A percentile compares a stretch with the other conserved stretches of the same genome.
Conservation (phyloP, 1,284 basidiomycete genomes). For the Ustilago sp. region DNA sequence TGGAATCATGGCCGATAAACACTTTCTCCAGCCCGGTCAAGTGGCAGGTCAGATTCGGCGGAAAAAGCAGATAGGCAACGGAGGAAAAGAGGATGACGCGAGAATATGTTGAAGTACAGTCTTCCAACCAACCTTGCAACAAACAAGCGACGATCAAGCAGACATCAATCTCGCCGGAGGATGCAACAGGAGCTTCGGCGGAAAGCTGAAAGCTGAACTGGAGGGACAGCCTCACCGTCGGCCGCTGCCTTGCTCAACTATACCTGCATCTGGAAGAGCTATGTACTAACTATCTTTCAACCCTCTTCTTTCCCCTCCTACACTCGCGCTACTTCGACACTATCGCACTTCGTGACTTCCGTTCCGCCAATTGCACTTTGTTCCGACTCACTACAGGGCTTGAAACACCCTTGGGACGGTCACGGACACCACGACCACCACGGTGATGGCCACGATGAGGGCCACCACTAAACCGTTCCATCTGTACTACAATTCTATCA, state of each 20-base stretch:
- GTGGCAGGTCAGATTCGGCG: too few relatives aligned
- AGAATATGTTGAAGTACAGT: too few relatives aligned
- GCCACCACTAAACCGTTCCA: constrained; percentile 33
- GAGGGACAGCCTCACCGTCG: not conserved
- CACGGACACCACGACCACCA: constrained; percentile 59
- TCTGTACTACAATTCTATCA: not conserved
- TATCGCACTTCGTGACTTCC: not conserved
- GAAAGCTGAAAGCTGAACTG: not conserved
- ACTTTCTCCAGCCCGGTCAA: too few relatives aligned
- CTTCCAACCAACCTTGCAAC: too few relatives aligned
- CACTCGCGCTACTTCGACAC: not conserved
- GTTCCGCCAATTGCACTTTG: not conserved
- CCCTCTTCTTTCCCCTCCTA: not conserved
- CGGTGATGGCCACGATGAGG: constrained; percentile 45
- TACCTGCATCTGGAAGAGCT: not conserved
- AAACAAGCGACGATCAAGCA: not conserved
- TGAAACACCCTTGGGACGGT: constrained; percentile 65
- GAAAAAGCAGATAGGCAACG: not conserved
- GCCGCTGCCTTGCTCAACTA: not conserved
- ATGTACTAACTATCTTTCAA: not conserved
- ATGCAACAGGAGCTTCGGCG: too few relatives aligned
- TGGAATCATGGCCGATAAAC: too few relatives aligned
- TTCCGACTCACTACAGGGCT: constrained; percentile 42
- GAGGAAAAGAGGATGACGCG: not conserved
- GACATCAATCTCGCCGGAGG: not conserved